Conservation (phyloP, 2,329 filamentous ascomycete species). For the Clarireedia hainanense region DNA sequence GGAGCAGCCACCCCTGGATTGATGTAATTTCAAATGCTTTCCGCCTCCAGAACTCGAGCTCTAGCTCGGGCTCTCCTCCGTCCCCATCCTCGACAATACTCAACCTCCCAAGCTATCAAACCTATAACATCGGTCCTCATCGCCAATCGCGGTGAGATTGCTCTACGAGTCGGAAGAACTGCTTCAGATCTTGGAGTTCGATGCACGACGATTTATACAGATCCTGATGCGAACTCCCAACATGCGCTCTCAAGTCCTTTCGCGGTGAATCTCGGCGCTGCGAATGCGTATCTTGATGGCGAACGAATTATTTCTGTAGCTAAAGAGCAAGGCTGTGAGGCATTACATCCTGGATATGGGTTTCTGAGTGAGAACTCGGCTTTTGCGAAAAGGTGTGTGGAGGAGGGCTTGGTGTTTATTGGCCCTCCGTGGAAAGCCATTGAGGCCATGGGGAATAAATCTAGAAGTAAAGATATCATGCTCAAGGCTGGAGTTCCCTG, state of each 20-base stretch:
- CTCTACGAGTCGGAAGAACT: constrained; percentile 83
- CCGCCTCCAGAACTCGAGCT: constrained; percentile 23
- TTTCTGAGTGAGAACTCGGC: constrained; percentile 90
- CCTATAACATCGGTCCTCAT: constrained; percentile 78
- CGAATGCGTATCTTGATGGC: constrained; percentile 85
- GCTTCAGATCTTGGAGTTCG: constrained; percentile 82
- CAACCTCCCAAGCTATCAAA: constrained; percentile 24
- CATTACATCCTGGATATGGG: constrained; percentile 92
- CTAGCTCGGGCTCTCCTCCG: constrained; percentile 21
- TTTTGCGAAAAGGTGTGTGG: constrained; percentile 81
- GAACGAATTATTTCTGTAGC: constrained; percentile 86
- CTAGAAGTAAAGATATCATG: constrained; percentile 94
- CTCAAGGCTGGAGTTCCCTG: constrained; percentile 88
- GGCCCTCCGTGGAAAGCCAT: constrained; percentile 79
- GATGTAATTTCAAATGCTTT: constrained; percentile 19
- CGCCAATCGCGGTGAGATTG: constrained; percentile 95
- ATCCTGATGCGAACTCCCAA: constrained; percentile 79
- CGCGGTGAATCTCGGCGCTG: constrained; percentile 73
- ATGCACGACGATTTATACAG: constrained; percentile 91
- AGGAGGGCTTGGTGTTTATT: constrained; percentile 89
- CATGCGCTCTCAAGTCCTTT: constrained; percentile 81
- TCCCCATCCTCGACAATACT: constrained; percentile 16
- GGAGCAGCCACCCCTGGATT: not conserved
- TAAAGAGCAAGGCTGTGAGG: constrained; percentile 77
- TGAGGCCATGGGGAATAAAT: constrained; percentile 90